Base-by-base conservation (phyloP, 2,329 filamentous ascomycete species). In the Exophiala xenobiotica region DNA sequence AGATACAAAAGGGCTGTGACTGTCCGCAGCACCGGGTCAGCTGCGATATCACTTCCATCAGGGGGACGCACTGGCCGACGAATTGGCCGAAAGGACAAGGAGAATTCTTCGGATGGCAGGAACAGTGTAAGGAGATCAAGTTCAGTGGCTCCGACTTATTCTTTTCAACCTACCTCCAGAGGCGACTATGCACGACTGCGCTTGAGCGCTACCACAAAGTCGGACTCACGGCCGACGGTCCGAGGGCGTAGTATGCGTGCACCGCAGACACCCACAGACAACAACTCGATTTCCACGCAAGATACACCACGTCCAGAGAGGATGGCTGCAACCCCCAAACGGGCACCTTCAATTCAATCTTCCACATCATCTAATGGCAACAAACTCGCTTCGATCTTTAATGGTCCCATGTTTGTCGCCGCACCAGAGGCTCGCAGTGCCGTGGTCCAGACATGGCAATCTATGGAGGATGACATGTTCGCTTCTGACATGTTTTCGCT, bases 401-500 rank as follows among this genome's bases (percentile, higher is more conserved):
- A 22, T 16, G 38, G 38, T 20, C 51, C 60, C 23, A 52, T 64
- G 26, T 54, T 61, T 16, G 61, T 69, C 33, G 67, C 72, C 16
- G 68, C 66, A 9, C 64, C 65, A 53, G 62, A 67, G 20, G 56
- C 54, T 9, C 53, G 63, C 8, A 63, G 60, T 22, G 61, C 67
- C 14, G 57, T 70, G 38, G 61, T 69, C 18, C 64, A 69, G 44
- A 69, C 63, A 6, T 70, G 65, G 65, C 75, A 71, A 62, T 67
- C 67, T 3, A 63, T 61, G 31, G 65, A 67, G 44, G 60, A 63
- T 19, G 63, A 68, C 42, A 63, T 65, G 22, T 63, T 65, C 40
- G 58, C 69, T 31, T 74, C 78, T 9, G 81, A 85, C 58, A 68
- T 84, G 12, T 85, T 80, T 67, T 80, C 78, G 20, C 71, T 85